Base-by-base conservation (phyloP, 2,329 filamentous ascomycete species). In the Ascocoryne sarcoides region DNA sequence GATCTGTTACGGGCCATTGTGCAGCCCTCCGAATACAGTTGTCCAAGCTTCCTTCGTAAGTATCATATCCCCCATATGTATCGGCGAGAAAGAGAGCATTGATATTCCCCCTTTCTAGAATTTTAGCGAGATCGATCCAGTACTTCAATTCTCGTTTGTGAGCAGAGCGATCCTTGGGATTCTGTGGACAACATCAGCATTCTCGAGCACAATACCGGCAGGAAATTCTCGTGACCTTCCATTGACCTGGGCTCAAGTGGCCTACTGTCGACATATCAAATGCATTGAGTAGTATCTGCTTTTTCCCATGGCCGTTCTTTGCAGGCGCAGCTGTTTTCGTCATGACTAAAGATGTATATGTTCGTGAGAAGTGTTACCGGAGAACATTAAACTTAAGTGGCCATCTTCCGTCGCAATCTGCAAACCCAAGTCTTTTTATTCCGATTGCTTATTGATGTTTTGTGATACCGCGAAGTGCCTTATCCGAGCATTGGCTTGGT, bases 1-100 rank as follows among this genome's bases (percentile, higher is more conserved):
- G 79, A 54, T 84, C 79, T 41, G 80, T 82, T 4, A 83, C 75
- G 0, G 79, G 79, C 73, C 76, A 83, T 57, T 84, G 80, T 0
- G 80, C 78, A 1, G 77, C 79, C 0, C 76, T 74, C 1, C 68
- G 55, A 35, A 81, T 71, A 1, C 78, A 75, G 0, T 79, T 71
- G 4, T 72, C 68, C 4, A 82, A 63, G 21, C 48, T 53, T 40
- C 72, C 76, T 8, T 66, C 60, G 58, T 81, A 84, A 2, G 83
- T 77, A 60, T 84, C 79, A 54, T 84, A 82, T 4, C 76, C 75
- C 2, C 75, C 76, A 60, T 49, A 50, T 2, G 48, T 55, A 50
- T 83, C 79, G 0, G 79, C 79, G 3, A 83, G 65, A 53, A 82
- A 82, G 4, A 83, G 57, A 0, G 75, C 75, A 44, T 79, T 81